Evolutionary conservation across 768 basidiomycete genomes (phyloP), one percentile per base, ranked within the genome.

Genomic region (Peribolospora kevripleyi): DNA sequence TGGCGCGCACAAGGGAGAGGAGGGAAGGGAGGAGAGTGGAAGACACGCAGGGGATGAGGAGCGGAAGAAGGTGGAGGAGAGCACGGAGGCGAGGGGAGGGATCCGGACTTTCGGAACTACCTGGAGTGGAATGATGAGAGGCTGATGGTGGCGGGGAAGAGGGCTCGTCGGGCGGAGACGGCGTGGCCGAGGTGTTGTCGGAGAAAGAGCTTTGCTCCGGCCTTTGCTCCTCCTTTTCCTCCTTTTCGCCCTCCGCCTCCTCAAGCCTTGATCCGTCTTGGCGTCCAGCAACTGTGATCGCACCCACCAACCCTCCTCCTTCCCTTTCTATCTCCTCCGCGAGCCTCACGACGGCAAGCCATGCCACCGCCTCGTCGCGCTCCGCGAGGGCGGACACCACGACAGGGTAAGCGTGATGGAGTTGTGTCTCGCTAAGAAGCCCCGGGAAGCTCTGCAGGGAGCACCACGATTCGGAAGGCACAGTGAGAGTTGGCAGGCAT

Each of bases 401-500:
- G 6, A 80, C 74, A n/a, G 79, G 70, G 62, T 75, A 85, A 5
- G 86, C 84, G 46, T 84, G 71, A 39, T 79, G 68, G 6, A 87
- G 72, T 62, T 87, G 86, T 0, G 71, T 55, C 0, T 74, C 74
- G 55, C 71, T 80, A 10, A 88, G 70, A 58, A 70, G 72, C 37
- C 73, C 76, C 46, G 80, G 74, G 1, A 64, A 55, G 46, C 39
- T 53, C 59, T 60, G 57, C 4, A 40, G 43, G 25, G 6, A 13
- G 3, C 25, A 25, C 25, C 25, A 25, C 25, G 25, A 25, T 25
- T 25, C 25, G 25, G 25, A 25, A 25, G 25, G 25, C 1, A 25
- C 25, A 25, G 25, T 25, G 25, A 25, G 25, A 25, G 25, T 25
- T 25, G 25, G 25, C 25, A 25, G 25, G 37, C 42, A 55, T 4